These are phyloP conservation scores for Maudiozyma bulderi DNA, from an alignment of 805 yeast species.

Conservation along the genomic window DNA sequence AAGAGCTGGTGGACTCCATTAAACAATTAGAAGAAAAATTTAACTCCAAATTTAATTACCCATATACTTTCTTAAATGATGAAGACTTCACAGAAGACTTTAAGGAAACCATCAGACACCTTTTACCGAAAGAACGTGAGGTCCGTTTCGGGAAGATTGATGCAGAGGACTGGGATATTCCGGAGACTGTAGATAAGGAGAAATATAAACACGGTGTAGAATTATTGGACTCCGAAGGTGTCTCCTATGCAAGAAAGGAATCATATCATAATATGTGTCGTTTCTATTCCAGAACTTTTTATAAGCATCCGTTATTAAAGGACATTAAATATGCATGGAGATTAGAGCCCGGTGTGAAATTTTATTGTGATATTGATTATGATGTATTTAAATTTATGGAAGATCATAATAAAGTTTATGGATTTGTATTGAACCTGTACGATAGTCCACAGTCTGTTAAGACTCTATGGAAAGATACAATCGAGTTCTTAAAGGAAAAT, in stretches of 20 bases:
- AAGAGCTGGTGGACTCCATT: slow-evolving; percentile 43
- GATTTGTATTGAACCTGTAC: slow-evolving; percentile 64
- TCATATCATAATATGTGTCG: slow-evolving; percentile 88
- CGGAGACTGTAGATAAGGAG: slow-evolving; percentile 42
- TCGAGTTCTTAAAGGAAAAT: slow-evolving; percentile 48
- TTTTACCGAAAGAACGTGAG: slow-evolving; percentile 34
- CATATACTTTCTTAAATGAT: slow-evolving; percentile 75
- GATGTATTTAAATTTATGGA: slow-evolving; percentile 76
- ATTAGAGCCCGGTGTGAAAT: slow-evolving; percentile 74
- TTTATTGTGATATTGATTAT: slow-evolving; percentile 67
- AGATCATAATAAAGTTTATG: slow-evolving; percentile 61
- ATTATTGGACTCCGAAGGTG: slow-evolving; percentile 31
- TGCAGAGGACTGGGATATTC: slow-evolving; percentile 49
- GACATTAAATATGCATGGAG: slow-evolving; percentile 86
- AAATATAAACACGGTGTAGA: slow-evolving; percentile 21
- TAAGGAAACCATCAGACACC: slow-evolving; percentile 34
- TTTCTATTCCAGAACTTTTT: slow-evolving; percentile 76
- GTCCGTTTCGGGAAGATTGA: slow-evolving; percentile 39
- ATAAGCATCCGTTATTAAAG: slow-evolving; percentile 54
- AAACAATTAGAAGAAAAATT: slow-evolving; percentile 52
- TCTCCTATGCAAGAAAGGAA: slow-evolving; percentile 55
- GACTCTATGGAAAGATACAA: slow-evolving; percentile 66
- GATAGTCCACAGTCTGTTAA: slow-evolving; percentile 64
- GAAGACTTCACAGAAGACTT: slow-evolving; percentile 51
- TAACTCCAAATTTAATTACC: slow-evolving; percentile 64